A percentile compares a stretch with the other conserved stretches of the same genome.
These are phyloP conservation scores for Pichia sp. DNA, from an alignment of 1,139 yeast genomes.

Conservation along the genomic window DNA sequence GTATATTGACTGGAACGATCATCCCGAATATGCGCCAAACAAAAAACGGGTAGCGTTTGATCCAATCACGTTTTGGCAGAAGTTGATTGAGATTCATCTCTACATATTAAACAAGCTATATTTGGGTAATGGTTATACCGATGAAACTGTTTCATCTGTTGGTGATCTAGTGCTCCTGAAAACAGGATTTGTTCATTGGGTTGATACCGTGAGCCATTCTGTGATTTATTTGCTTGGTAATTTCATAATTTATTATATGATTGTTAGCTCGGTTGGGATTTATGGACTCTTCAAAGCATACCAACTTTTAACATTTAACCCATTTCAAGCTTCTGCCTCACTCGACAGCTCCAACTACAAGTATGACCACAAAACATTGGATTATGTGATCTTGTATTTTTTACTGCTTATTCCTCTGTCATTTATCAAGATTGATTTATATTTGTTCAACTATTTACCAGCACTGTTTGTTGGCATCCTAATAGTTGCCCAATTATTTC, in stretches of 20 bases:
- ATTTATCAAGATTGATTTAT: slow-evolving; percentile 51
- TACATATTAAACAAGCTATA: slow-evolving; percentile 5
- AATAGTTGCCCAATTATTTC: slow-evolving; percentile 46
- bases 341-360: slow-evolving; percentile 11
- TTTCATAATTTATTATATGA: slow-evolving; percentile 46
- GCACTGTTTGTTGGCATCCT: slow-evolving; percentile 57
- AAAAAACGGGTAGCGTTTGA: slow-evolving; percentile 29
- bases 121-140: slow-evolving; percentile 12
- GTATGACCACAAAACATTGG: slow-evolving; percentile 22
- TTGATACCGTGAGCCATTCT: slow-evolving; percentile 32
- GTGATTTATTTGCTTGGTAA: slow-evolving; percentile 54
- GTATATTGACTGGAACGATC: slow-evolving; percentile 59
- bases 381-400: slow-evolving; percentile 47
- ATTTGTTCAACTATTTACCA: slow-evolving; percentile 59
- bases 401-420: slow-evolving; percentile 53
- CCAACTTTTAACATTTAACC: slow-evolving; percentile 24
- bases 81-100: slow-evolving; percentile 38
- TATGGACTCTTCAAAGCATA: slow-evolving; percentile 5
- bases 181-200: slow-evolving; percentile 53
- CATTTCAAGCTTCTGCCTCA: slow-evolving; percentile 12
- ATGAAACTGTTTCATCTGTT: background rate
- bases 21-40: slow-evolving; percentile 37
- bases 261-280: slow-evolving; percentile 20
- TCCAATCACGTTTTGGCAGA: slow-evolving; percentile 35
- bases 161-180: slow-evolving; percentile 50